phyloP scores from a whole-genome alignment of 148 eudicot species.

The Diospyros kaki region DNA sequence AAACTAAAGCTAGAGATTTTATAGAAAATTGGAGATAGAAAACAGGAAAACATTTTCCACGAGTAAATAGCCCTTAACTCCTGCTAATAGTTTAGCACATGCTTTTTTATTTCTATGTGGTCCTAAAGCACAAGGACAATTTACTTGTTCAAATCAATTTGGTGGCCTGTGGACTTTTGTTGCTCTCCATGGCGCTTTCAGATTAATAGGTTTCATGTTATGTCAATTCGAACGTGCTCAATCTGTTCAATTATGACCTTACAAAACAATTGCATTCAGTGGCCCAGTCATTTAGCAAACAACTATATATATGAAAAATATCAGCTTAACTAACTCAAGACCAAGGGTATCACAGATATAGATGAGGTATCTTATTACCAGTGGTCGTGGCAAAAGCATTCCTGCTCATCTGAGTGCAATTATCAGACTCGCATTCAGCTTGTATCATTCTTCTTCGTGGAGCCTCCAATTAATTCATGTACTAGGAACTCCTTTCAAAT shows the following conservation, averaged over 20 bases:
- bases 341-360: background rate
- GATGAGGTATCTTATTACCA: background rate
- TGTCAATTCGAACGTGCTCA: too few species aligned
- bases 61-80: background rate
- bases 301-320: background rate
- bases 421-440: background rate
- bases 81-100: constrained; percentile 7
- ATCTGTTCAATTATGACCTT: too few species aligned
- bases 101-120: constrained; percentile 7
- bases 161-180: too few species aligned
- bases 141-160: too few species aligned
- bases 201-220: too few species aligned
- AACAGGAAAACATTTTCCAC: too few species aligned
- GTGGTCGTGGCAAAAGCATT: background rate
- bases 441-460: background rate
- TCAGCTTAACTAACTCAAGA: background rate
- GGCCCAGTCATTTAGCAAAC: background rate
- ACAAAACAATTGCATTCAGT: too few species aligned
- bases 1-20: too few species aligned
- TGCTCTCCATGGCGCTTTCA: too few species aligned
- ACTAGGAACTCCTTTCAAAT: background rate
- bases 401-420: background rate
- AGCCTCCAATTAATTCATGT: background rate
- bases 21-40: too few species aligned
- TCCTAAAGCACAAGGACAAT: background rate